A percentile compares a stretch with the other conserved stretches of the same genome.
Conservation (phyloP, 208 protist genomes). For the Trypanosoma melophagium region DNA sequence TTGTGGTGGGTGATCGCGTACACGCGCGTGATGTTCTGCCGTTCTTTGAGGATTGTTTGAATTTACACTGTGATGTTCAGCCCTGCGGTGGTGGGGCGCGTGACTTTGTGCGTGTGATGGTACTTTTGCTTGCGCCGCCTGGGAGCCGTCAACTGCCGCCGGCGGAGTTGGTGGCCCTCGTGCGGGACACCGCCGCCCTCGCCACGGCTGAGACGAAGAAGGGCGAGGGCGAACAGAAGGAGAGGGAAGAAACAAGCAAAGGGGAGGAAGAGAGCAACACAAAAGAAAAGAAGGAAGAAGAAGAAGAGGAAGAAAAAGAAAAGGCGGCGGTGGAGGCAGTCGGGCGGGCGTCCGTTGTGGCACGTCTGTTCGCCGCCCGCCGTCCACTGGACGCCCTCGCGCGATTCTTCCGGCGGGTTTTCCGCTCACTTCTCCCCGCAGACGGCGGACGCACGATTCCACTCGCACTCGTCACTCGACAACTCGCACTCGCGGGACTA, state of each 20-base stretch:
- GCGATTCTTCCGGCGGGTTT: slow-evolving; percentile 28
- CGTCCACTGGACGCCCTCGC: slow-evolving; percentile 18
- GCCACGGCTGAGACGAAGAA: too few relatives aligned
- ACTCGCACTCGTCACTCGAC: slow-evolving; percentile 12
- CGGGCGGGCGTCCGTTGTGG: neutral
- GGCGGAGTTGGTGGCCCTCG: too few relatives aligned
- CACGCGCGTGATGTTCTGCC: slow-evolving; percentile 1
- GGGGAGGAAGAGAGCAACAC: too few relatives aligned
- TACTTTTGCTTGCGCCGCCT: too few relatives aligned
- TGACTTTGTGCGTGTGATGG: too few relatives aligned
- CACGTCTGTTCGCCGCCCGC: neutral
- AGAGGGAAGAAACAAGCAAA: too few relatives aligned
- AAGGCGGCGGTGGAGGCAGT: slow-evolving; percentile 1
- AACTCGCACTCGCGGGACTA: slow-evolving; percentile 17
- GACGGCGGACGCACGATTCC: slow-evolving; percentile 10
- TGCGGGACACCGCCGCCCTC: too few relatives aligned
- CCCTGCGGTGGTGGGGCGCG: too few relatives aligned
- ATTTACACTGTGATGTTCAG: neutral
- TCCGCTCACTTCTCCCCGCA: slow-evolving; percentile 7
- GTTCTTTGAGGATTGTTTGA: slow-evolving; percentile 9
- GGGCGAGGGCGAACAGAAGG: too few relatives aligned
- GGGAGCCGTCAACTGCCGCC: too few relatives aligned
- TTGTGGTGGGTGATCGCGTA: slow-evolving; percentile 2
- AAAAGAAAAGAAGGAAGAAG: too few relatives aligned
- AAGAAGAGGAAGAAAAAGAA: neutral